Evolutionary conservation across 352 stramenopile genomes (phyloP).

Genomic region (Stephanocyclus meneghinianus): DNA sequence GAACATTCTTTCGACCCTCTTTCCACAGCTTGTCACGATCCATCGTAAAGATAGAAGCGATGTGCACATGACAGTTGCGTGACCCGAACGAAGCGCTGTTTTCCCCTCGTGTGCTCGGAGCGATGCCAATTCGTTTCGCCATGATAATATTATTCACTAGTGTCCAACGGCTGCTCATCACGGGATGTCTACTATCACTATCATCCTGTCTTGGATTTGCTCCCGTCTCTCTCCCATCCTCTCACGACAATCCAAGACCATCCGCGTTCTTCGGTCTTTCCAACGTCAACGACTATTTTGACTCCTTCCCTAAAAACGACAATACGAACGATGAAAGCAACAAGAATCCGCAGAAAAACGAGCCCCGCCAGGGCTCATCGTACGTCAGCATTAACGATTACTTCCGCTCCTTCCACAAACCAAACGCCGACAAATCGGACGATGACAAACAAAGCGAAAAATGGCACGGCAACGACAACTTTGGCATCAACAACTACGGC

Average conservation of each 20-base stretch:
- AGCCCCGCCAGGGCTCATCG: constrained; percentile 8
- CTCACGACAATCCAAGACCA: not conserved
- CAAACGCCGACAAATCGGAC: not conserved
- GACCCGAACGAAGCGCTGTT: too few relatives aligned
- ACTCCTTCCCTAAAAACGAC: constrained; percentile 28
- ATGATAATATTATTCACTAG: too few relatives aligned
- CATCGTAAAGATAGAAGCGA: too few relatives aligned
- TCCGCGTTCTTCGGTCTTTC: constrained; percentile 4
- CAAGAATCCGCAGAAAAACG: not conserved
- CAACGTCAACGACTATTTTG: constrained; percentile 40
- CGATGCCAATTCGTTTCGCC: too few relatives aligned
- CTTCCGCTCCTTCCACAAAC: constrained; percentile 26
- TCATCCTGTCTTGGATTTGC: constrained; percentile 7
- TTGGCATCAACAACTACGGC: not conserved
- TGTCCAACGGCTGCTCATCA: not conserved
- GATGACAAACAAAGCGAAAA: not conserved
- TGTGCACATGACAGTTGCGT: too few relatives aligned
- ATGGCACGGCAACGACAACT: constrained; percentile 12
- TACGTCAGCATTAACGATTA: constrained; percentile 34
- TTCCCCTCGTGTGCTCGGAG: too few relatives aligned
- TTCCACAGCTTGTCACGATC: too few relatives aligned
- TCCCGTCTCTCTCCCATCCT: not conserved
- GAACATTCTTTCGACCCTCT: too few relatives aligned
- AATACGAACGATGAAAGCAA: constrained; percentile 1
- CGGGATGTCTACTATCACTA: not conserved